A percentile compares a stretch with the other conserved stretches of the same genome.
These are phyloP conservation scores for Mycogone perniciosa DNA, from an alignment of 2,329 filamentous ascomycete species.

Conservation along the genomic window DNA sequence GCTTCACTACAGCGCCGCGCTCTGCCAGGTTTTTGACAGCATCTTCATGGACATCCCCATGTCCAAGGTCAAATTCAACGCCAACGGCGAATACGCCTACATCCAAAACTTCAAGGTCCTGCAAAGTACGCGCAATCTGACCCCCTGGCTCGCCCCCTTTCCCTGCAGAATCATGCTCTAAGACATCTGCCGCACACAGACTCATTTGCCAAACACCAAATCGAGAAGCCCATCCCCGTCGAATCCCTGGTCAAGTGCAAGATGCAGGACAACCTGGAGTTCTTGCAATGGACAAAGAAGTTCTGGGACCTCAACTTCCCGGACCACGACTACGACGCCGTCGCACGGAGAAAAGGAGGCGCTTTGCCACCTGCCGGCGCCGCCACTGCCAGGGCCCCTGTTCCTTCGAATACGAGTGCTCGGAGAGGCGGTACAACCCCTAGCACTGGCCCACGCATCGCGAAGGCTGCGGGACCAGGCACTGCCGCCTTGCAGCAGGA, in stretches of 20 bases:
- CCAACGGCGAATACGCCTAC: conserved; percentile 94
- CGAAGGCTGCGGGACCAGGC: conserved; percentile 48
- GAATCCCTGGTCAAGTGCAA: conserved; percentile 92
- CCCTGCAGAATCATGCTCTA: conserved; percentile 6
- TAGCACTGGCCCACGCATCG: conserved; percentile 42
- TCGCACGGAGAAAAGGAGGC: conserved; percentile 74
- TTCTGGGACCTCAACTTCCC: conserved; percentile 99
- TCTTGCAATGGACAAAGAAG: conserved; percentile 91
- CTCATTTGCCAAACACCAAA: conserved; percentile 73
- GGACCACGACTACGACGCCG: conserved; percentile 92
- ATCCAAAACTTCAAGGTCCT: conserved; percentile 98
- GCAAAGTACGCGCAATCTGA: conserved; percentile 63
- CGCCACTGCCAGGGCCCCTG: conserved; percentile 43
- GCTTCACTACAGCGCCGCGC: conserved; percentile 63
- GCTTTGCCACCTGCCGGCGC: conserved; percentile 50
- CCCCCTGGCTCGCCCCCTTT: background rate
- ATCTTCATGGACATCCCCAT: conserved; percentile 96
- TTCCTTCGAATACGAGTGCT: conserved; percentile 42
- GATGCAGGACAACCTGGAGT: conserved; percentile 99
- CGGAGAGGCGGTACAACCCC: conserved; percentile 57
- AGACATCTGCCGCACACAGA: conserved; percentile 42
- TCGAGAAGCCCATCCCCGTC: conserved; percentile 88
- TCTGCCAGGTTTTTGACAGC: conserved; percentile 97
- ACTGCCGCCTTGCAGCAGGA: conserved; percentile 73
- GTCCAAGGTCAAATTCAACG: conserved; percentile 96